Base-by-base conservation (phyloP, 352 stramenopile species). In the Paralagenidium karlingii region DNA sequence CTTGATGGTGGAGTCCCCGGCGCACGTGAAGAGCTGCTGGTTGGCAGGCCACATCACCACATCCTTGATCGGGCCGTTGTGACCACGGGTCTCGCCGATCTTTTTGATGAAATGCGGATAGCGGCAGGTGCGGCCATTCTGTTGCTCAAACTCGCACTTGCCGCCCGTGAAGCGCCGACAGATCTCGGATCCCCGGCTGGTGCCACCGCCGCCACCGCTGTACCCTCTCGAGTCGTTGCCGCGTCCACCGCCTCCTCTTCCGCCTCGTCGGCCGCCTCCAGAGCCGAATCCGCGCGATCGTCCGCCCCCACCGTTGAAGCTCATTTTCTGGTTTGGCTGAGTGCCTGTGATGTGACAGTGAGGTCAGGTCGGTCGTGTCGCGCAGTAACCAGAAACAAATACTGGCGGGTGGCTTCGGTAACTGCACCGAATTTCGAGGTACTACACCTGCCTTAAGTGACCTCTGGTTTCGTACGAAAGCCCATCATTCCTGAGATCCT, bases 21-120 rank as follows among this genome's bases (percentile, higher is more conserved):
- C 54, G 43, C 65, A 75, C 40, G 77, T 90, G 45, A 90, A 84
- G 8, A 85, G 60, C 53, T 88, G 77, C 63, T 86, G 73, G 24
- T 57, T 50, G 29, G 67, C 47, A 8, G 49, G 46, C 77, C 77
- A 90, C 58, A 90, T 77, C 20, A 58, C 65, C 29, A 86, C 70
- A 45, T 90, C 77, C 46, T 86, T 86, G 45, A 90, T 64, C 8
- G 71, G 42, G 25, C 65, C 64, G 30, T 28, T 77, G 52, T 90
- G 77, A 19, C 77, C 77, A 28, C 64, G 68, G 1, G 74, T 82
- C 55, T 82, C 70, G 25, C 77, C 77, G 43, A 91, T 82, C 37
- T 79, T 85, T 60, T 82, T 78, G 42, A 85, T 55, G 40, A 91
- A 82, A 57, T 91, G 77, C 42, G 74, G 74, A 51, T 60, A 83